A percentile compares a stretch with the other conserved stretches of the same genome.
phyloP scores from a whole-genome alignment of 1,284 basidiomycete species.

The Pterula multifida region DNA sequence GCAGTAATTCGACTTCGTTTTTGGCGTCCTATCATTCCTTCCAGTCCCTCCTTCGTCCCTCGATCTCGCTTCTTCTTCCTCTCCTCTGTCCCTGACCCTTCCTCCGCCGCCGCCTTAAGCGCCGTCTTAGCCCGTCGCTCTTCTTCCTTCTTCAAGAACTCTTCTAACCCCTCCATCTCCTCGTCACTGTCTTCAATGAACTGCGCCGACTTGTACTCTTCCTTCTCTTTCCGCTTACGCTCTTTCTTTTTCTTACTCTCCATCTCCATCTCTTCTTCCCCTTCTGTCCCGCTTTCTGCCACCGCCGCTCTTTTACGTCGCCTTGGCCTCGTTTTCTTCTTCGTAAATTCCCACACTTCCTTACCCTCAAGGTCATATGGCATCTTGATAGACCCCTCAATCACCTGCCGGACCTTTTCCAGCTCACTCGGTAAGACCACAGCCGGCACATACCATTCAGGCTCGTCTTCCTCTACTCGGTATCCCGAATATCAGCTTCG shows the following conservation, averaged over 20 bases:
- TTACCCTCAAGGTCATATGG: constrained; percentile 70
- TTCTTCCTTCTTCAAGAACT: constrained; percentile 62
- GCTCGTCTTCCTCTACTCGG: constrained; percentile 46
- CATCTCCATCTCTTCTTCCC: constrained; percentile 55
- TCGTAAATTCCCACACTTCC: constrained; percentile 52
- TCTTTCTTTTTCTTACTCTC: constrained; percentile 16
- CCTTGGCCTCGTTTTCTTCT: constrained; percentile 44
- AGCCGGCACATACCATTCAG: constrained; percentile 73
- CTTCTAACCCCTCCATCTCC: constrained; percentile 53
- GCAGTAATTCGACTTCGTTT: background rate
- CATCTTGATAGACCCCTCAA: constrained; percentile 63
- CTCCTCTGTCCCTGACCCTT: constrained; percentile 23
- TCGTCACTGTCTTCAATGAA: constrained; percentile 86
- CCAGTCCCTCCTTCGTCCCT: constrained; percentile 8
- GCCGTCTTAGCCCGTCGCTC: constrained; percentile 37
- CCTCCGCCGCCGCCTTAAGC: constrained; percentile 31
- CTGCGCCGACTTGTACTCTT: constrained; percentile 76
- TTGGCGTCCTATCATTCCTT: constrained; percentile 11
- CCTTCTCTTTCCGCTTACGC: constrained; percentile 48
- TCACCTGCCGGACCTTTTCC: constrained; percentile 51
- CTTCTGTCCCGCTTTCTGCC: constrained; percentile 39
- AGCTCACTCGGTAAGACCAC: constrained; percentile 52
- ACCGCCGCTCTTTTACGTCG: constrained; percentile 24
- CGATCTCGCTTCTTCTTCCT: constrained; percentile 14
- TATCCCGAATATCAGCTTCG: background rate